Conservation (phyloP, 345 rosid species). For the Arabis hirsuta region DNA sequence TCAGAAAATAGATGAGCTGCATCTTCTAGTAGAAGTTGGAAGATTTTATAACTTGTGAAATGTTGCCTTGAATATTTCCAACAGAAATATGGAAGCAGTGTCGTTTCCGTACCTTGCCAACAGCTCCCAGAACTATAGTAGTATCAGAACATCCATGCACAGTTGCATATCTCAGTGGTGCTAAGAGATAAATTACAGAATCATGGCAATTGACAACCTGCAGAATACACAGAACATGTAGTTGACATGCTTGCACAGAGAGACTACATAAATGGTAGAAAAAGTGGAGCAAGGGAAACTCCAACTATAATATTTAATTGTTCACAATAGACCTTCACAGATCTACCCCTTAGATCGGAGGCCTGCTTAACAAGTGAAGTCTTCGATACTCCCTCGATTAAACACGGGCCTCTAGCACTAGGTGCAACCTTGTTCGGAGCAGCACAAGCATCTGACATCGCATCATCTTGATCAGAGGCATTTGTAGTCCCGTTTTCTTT, state of each 20-base stretch:
- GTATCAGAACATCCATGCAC: conserved; percentile 97
- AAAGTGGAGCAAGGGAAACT: conserved; percentile 2
- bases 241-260: conserved; percentile 15
- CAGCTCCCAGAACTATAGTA: conserved; percentile 96
- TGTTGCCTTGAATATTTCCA: neutral
- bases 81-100: conserved; percentile 5
- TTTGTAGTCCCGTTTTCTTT: conserved; percentile 83
- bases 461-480: conserved; percentile 81
- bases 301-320: conserved; percentile 4
- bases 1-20: conserved; percentile 3
- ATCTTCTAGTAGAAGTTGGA: conserved; percentile 16
- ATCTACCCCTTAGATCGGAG: conserved; percentile 85
- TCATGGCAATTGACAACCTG: conserved; percentile 98
- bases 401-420: conserved; percentile 68
- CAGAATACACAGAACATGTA: conserved; percentile 31
- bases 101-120: conserved; percentile 80
- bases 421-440: conserved; percentile 67
- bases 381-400: conserved; percentile 95
- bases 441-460: conserved; percentile 90
- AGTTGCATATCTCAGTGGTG: conserved; percentile 90
- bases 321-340: conserved; percentile 74
- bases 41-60: conserved; percentile 2
- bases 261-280: conserved; percentile 13
- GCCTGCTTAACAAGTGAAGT: conserved; percentile 84
- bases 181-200: conserved; percentile 88